These are phyloP conservation scores for Cutaneotrichosporon cutaneum DNA, from an alignment of 1,284 basidiomycete species.

Conservation along the genomic window DNA sequence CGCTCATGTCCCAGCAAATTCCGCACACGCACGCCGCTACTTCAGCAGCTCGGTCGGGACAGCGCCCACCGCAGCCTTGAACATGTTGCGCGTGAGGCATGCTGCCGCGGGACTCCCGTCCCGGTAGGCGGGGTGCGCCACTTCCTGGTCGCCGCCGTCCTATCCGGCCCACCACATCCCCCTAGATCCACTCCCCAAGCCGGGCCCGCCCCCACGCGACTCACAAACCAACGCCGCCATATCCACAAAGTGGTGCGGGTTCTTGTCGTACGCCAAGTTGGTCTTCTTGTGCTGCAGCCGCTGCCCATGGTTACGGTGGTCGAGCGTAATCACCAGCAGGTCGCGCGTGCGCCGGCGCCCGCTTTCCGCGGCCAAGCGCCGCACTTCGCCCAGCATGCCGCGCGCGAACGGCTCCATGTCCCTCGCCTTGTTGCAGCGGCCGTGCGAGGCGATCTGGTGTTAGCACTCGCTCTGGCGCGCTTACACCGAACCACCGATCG, in stretches of 20 bases:
- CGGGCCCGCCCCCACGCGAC: no score
- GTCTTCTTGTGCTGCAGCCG: conserved; percentile 59
- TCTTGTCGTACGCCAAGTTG: conserved; percentile 64
- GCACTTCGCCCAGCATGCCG: conserved; percentile 38
- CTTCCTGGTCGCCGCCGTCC: no score
- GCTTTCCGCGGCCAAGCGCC: conserved; percentile 11
- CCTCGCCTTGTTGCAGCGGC: conserved; percentile 40
- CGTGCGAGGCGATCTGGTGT: conserved; percentile 45
- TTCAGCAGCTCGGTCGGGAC: no score
- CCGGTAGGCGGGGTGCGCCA: no score
- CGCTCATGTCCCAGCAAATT: no score
- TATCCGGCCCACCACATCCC: not conserved
- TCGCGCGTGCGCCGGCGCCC: conserved; percentile 33
- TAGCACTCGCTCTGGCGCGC: no score
- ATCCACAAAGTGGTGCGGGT: conserved; percentile 65
- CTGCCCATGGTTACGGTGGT: conserved; percentile 74
- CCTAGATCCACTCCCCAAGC: not conserved
- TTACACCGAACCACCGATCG: no score
- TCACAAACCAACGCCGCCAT: conserved; percentile 67
- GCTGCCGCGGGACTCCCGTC: no score
- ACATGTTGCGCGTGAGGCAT: no score
- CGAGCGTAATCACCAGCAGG: conserved; percentile 53
- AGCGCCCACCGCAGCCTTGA: no score
- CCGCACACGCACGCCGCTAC: no score
- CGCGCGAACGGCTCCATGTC: conserved; percentile 43